These are phyloP conservation scores for Eruca vesicaria DNA, from an alignment of 441 rosid species.

Conservation along the genomic window DNA sequence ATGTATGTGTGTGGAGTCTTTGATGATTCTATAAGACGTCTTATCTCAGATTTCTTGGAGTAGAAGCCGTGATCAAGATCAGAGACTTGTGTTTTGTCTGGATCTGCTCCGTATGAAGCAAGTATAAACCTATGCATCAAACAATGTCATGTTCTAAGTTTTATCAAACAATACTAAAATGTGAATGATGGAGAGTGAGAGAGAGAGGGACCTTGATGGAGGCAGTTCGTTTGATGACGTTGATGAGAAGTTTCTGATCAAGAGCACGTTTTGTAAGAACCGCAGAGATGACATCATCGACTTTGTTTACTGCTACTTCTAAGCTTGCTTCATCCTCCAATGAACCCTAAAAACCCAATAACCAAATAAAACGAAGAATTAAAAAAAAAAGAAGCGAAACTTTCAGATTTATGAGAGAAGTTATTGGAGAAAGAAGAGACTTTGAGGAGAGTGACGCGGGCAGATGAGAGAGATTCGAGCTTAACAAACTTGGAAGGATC, in stretches of 20 bases:
- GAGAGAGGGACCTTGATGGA: constrained; percentile 50
- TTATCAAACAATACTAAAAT: not conserved
- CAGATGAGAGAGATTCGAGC: constrained; percentile 44
- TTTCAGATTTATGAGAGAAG: not conserved
- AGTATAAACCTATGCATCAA: constrained; percentile 47
- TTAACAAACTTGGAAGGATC: constrained; percentile 45
- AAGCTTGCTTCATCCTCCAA: constrained; percentile 65
- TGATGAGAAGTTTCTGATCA: constrained; percentile 61
- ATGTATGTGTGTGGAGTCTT: constrained; percentile 50
- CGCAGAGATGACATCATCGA: constrained; percentile 76
- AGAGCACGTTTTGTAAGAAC: constrained; percentile 59
- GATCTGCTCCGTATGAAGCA: constrained; percentile 56
- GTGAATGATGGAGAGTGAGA: not conserved
- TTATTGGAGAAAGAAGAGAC: constrained; percentile 16
- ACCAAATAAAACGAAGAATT: not conserved
- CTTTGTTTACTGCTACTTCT: constrained; percentile 65
- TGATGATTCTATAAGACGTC: constrained; percentile 44
- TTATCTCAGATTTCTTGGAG: constrained; percentile 40
- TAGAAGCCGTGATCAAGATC: constrained; percentile 46
- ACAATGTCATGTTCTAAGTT: not conserved
- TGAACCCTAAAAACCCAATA: constrained; percentile 46
- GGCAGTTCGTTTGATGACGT: constrained; percentile 55
- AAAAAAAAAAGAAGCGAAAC: not conserved
- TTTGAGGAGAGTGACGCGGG: constrained; percentile 56
- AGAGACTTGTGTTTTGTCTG: constrained; percentile 45